phyloP scores from a whole-genome alignment of 2,329 filamentous ascomycete species.

The Arthroderma uncinatum region DNA sequence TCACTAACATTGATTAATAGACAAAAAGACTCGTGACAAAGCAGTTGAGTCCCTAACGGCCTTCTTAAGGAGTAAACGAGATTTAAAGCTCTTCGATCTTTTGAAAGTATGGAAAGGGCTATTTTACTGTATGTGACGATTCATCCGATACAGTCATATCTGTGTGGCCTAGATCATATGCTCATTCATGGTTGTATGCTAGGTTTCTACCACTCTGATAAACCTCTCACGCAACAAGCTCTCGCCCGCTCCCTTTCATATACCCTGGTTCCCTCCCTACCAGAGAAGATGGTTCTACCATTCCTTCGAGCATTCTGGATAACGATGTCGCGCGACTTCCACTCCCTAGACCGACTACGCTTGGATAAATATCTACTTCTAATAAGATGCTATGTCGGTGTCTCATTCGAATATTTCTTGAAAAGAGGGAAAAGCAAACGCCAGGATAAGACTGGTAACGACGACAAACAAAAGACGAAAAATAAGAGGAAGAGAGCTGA shows the following conservation, averaged over 20 bases:
- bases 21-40: conserved; percentile 64
- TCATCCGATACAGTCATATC: too few relatives aligned
- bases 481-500: conserved; percentile 22
- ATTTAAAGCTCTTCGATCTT: conserved; percentile 58
- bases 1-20: conserved; percentile 34
- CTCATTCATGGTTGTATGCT: background rate
- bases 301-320: conserved; percentile 59
- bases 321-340: conserved; percentile 59
- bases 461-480: conserved; percentile 17
- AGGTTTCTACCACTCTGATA: conserved; percentile 88
- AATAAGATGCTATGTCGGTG: conserved; percentile 64
- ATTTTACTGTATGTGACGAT: conserved; percentile 55
- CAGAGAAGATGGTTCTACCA: conserved; percentile 34
- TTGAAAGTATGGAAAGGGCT: conserved; percentile 91
- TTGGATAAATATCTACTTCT: conserved; percentile 91
- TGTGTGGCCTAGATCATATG: too few relatives aligned
- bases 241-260: conserved; percentile 67
- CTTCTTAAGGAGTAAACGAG: conserved; percentile 57
- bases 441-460: background rate
- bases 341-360: conserved; percentile 58
- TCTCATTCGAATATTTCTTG: conserved; percentile 47
- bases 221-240: conserved; percentile 72
- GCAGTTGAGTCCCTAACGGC: conserved; percentile 65
- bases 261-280: conserved; percentile 51
- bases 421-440: conserved; percentile 18